Conservation (phyloP, 306 rosid genomes). For the Rosa rugosa region DNA sequence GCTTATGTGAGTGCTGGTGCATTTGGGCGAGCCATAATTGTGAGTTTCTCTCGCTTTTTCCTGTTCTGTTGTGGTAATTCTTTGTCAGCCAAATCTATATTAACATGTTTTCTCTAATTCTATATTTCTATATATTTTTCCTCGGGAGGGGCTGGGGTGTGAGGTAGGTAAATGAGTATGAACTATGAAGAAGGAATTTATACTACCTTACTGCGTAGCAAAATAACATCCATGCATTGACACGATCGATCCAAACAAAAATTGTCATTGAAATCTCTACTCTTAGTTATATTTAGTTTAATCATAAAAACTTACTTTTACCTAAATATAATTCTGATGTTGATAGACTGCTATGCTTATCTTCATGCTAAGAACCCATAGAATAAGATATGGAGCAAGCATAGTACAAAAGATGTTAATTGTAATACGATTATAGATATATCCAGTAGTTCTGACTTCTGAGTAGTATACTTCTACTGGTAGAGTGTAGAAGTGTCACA, state of each 20-base stretch:
- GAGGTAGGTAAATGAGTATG: neutral
- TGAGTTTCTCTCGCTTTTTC: constrained; percentile 47
- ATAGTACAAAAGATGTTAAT: neutral
- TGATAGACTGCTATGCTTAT: neutral
- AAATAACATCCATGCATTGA: neutral
- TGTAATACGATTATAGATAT: neutral
- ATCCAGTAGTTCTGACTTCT: neutral
- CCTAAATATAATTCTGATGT: neutral
- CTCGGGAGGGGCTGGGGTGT: neutral
- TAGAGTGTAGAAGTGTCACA: neutral
- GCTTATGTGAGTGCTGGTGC: constrained; percentile 99
- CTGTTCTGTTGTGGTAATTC: neutral
- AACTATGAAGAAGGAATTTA: neutral
- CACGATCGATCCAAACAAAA: neutral
- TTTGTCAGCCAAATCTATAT: neutral
- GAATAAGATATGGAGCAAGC: neutral
- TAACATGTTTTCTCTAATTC: neutral
- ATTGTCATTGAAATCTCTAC: neutral
- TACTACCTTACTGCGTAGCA: neutral
- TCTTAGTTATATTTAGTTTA: neutral
- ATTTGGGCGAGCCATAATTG: constrained; percentile 93
- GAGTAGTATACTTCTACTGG: neutral
- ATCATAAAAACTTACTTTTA: neutral
- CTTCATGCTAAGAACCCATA: neutral
- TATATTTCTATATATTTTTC: neutral